Percentiles rank a stretch among this genome's conserved stretches.
Evolutionary conservation across 73 alveolate genomes (phyloP).

Genomic region (Uronychia setigera): DNA sequence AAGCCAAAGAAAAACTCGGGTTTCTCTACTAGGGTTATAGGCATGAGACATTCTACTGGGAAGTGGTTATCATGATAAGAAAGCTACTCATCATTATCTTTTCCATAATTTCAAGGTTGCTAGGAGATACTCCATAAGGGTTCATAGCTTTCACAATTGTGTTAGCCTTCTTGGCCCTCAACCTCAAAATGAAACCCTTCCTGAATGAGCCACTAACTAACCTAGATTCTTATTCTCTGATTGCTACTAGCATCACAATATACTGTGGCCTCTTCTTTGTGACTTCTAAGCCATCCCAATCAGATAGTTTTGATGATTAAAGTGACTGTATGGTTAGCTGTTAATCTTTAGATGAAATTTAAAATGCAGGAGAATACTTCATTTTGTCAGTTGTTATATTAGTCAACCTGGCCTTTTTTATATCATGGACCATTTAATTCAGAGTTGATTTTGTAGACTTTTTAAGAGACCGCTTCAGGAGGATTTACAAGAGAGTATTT

Average conservation of each 20-base stretch:
- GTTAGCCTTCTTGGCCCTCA: slow-evolving; percentile 33
- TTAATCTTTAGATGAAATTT: too few species aligned
- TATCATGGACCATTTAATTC: too few species aligned
- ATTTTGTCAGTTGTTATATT: too few species aligned
- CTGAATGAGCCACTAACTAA: slow-evolving; percentile 25
- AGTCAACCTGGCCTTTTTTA: too few species aligned
- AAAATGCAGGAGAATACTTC: too few species aligned
- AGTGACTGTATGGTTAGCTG: too few species aligned
- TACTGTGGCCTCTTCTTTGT: slow-evolving; percentile 67
- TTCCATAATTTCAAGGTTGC: slow-evolving; percentile 33
- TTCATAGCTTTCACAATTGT: slow-evolving; percentile 17
- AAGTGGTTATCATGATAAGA: slow-evolving; percentile 54
- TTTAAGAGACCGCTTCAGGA: too few species aligned
- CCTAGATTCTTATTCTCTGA: slow-evolving; percentile 25
- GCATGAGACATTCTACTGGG: slow-evolving; percentile 53
- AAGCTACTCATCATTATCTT: neutral
- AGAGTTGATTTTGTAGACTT: too few species aligned
- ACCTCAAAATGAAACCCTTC: slow-evolving; percentile 41
- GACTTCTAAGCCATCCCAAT: too few species aligned
- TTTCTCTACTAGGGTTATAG: slow-evolving; percentile 63
- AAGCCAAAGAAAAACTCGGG: slow-evolving; percentile 59
- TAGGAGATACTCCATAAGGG: slow-evolving; percentile 31
- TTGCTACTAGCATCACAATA: slow-evolving; percentile 41
- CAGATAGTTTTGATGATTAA: too few species aligned
- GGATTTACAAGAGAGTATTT: too few species aligned